These are phyloP conservation scores for Paramecium primaurelia DNA, from an alignment of 73 alveolate genomes.

Conservation along the genomic window DNA sequence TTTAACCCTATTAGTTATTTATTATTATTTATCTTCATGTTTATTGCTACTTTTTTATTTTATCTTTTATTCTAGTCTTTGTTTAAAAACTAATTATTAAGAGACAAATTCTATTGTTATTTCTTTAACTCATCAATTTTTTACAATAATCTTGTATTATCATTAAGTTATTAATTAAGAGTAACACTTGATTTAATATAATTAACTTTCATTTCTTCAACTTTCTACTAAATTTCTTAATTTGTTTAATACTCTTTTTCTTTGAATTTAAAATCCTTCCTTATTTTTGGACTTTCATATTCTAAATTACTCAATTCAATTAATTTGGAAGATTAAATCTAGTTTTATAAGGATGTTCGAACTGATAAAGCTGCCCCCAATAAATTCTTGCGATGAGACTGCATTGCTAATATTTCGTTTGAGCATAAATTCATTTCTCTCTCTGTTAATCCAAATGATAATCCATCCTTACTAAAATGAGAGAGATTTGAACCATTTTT, in stretches of 20 bases:
- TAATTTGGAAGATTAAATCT: not conserved
- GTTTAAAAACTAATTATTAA: too few species aligned
- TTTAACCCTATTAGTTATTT: too few species aligned
- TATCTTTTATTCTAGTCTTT: not conserved
- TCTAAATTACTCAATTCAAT: not conserved
- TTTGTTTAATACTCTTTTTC: not conserved
- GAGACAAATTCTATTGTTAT: not conserved
- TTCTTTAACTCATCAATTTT: not conserved
- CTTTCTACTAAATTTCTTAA: not conserved
- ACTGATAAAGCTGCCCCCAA: not conserved
- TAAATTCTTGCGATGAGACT: not conserved
- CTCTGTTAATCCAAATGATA: not conserved
- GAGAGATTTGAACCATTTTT: not conserved
- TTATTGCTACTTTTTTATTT: not conserved
- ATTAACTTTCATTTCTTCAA: not conserved
- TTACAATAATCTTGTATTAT: not conserved
- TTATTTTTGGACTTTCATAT: not conserved
- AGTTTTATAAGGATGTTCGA: not conserved
- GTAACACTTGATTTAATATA: not conserved
- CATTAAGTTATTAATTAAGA: not conserved
- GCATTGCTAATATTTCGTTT: not conserved
- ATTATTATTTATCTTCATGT: too few species aligned
- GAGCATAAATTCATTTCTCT: not conserved
- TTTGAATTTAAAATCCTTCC: not conserved
- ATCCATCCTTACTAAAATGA: not conserved